phyloP scores from a whole-genome alignment of 257 asterid genomes.

The Salvia hispanica region DNA sequence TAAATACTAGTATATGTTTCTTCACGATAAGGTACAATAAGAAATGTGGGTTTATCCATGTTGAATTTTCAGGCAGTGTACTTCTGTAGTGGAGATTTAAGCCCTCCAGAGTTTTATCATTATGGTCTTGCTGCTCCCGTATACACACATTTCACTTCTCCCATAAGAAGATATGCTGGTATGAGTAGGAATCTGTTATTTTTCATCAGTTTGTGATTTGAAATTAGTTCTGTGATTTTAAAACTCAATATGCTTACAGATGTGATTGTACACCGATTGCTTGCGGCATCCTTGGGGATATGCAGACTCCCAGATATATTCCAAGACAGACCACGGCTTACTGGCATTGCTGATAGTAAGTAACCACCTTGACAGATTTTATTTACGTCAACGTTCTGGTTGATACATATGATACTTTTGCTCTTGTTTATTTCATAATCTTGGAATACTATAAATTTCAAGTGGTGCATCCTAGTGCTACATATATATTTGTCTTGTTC shows the following conservation, averaged over 20 bases:
- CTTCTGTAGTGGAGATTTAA: conserved; percentile 96
- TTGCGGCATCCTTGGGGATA: conserved; percentile 96
- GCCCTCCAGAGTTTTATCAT: conserved; percentile 83
- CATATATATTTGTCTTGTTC: conserved; percentile 17
- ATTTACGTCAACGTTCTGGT: conserved; percentile 10
- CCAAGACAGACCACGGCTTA: conserved; percentile 76
- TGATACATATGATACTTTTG: conserved; percentile 19
- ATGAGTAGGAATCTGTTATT: conserved; percentile 22
- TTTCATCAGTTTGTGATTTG: conserved; percentile 28
- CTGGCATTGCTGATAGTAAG: conserved; percentile 88
- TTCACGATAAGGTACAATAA: conserved; percentile 19
- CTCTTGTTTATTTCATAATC: conserved; percentile 17
- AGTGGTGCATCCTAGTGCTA: conserved; percentile 15
- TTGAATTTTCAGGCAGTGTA: conserved; percentile 77
- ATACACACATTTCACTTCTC: conserved; percentile 98
- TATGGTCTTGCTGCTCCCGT: conserved; percentile 94
- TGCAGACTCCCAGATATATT: conserved; percentile 75
- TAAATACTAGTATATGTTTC: conserved; percentile 10
- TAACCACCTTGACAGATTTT: conserved; percentile 3
- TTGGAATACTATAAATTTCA: conserved; percentile 7
- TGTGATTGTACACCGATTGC: conserved; percentile 90
- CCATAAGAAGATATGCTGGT: conserved; percentile 64
- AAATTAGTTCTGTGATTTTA: conserved; percentile 27
- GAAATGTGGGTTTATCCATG: conserved; percentile 9
- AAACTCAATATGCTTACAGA: conserved; percentile 51